Base-by-base conservation (phyloP, 2,329 filamentous ascomycete genomes). In the Trichoderma citrinoviride region DNA sequence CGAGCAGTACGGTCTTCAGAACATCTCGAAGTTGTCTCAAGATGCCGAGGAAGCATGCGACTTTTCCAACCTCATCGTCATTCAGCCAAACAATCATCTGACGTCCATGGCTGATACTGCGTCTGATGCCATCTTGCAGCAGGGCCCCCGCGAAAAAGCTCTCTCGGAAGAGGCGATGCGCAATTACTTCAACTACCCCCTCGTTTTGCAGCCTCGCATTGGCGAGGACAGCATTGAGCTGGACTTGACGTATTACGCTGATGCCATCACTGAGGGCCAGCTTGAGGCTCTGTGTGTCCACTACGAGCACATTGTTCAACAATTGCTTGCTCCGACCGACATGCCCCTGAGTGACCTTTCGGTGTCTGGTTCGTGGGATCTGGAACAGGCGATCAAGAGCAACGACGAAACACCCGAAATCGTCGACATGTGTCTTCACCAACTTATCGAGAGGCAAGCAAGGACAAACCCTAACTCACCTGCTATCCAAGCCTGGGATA, bases 121-220 rank as follows among this genome's bases (percentile, higher is more conserved):
- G 7, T 44, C 54, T 46, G 62, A 65, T 23, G 62, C 62, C n/a
- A 65, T 65, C 5, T 8, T 65, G 29, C 62, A 65, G 7, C 54
- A 65, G 4, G 62, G 62, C 3, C 17, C 23, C 7, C 23, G n/a
- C 19, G 62, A 65, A 19, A 65, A 61, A 37, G 54, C 62, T 52
- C 25, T 65, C 17, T 65, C 62, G 12, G 62, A 65, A 44, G 65
- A 67, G 5, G 54, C 65, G 12, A 61, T 67, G 62, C 47, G 57
- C 6, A 65, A 66, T 55, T 68, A 68, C 53, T 68, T 68, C 23
- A 68, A 67, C 33, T 68, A 68, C 23, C 67, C 66, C 8, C 66
- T 68, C 19, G 67, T 68, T 25, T 41, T 68, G 19, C 58, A 68
- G 44, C 54, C 57, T 33, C 50, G 54, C 12, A 63, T 69, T 10